phyloP scores from a whole-genome alignment of 495 filamentous ascomycete species.

The Letharia columbiana region DNA sequence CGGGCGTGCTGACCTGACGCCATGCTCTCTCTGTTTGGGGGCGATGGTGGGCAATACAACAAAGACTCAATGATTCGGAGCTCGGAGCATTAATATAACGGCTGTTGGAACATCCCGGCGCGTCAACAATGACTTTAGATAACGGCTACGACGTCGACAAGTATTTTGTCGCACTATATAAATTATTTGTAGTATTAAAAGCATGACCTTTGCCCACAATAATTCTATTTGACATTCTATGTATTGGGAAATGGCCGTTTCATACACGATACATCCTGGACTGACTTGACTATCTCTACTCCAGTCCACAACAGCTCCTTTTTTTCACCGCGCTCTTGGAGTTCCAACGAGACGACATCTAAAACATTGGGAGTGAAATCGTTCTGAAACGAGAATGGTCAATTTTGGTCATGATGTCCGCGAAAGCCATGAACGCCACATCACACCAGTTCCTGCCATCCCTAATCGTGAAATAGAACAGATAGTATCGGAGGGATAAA shows the following conservation, averaged over 20 bases:
- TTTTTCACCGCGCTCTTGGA: not conserved
- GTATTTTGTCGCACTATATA: not conserved
- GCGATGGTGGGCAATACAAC: not conserved
- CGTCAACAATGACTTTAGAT: not conserved
- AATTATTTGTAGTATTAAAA: not conserved
- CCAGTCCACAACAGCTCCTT: not conserved
- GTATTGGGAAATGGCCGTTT: not conserved
- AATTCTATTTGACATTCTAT: not conserved
- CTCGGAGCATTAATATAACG: not conserved
- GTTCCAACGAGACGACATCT: not conserved
- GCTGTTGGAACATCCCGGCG: not conserved
- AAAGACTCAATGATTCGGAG: not conserved
- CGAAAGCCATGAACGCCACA: slow-evolving; percentile 8
- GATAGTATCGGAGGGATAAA: not conserved
- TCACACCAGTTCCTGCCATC: not conserved
- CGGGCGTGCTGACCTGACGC: not conserved
- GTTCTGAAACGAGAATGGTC: slow-evolving; percentile 1
- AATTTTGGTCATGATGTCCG: not conserved
- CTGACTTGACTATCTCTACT: not conserved
- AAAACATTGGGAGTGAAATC: not conserved
- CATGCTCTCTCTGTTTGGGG: not conserved
- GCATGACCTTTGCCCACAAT: not conserved
- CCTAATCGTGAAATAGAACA: not conserved
- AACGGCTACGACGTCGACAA: not conserved
- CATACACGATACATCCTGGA: not conserved